Evolutionary conservation across 1,139 yeast genomes (phyloP), one percentile per base, ranked within the genome.

Genomic region (Taphrina communis): DNA sequence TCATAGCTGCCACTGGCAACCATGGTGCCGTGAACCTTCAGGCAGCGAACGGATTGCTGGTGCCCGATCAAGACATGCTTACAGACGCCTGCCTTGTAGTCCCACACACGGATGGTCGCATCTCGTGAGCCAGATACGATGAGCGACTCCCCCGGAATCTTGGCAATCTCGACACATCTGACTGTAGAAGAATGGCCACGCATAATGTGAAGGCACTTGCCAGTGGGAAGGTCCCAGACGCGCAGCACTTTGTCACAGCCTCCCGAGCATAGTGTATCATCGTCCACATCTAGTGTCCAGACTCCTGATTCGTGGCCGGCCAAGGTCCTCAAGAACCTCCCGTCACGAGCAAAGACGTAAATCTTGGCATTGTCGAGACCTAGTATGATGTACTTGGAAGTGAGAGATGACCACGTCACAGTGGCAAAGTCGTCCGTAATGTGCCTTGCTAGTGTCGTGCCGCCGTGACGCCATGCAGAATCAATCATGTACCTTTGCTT

Each of bases 291-390:
- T 76, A 94, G 82, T 0, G 99, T 98, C 99, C 99, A 94, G 12
- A 95, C 99, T 38, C 99, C 99, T 60, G 98, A 98, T 70, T 90
- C 96, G 76, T 94, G 99, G 12, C 97, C 98, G 67, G 83, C 82
- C 66, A 94, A 81, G 7, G 68, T 65, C 14, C 68, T 59, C 36
- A 65, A 75, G 69, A 89, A 81, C 65, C 83, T 81, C 1, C 97
- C 97, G n/a, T 89, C 88, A 58, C 84, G 82, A 44, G 79, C 74
- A 72, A 80, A 81, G 31, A 81, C 82, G 70, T 78, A 80, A 48
- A 81, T 80, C 68, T 79, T 78, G 65, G 82, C 79, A 72, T 80
- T 80, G 74, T 81, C 83, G 53, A 81, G 75, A 0, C 83, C 81
- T 60, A 80, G 77, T 31, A 79, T 80, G 59, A 80, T 79, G 72